phyloP scores from a whole-genome alignment of 2,329 filamentous ascomycete species.

The Triangularia verruculosa region DNA sequence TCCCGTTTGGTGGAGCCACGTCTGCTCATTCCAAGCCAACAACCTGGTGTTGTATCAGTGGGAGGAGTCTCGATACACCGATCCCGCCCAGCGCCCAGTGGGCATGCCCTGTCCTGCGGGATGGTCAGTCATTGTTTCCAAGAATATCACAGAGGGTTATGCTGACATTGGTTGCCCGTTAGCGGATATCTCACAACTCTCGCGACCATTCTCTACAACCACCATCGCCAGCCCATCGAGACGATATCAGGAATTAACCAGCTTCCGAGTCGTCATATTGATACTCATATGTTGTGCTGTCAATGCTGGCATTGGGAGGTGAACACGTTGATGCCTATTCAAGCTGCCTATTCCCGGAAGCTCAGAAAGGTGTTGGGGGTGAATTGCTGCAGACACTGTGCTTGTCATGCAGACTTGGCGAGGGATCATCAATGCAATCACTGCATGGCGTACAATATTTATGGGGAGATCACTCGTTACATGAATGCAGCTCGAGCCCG shows the following conservation, averaged over 20 bases:
- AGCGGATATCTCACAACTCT: background rate
- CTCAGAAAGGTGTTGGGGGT: background rate
- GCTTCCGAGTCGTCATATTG: background rate
- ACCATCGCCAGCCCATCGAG: background rate
- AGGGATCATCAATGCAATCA: background rate
- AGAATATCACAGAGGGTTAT: background rate
- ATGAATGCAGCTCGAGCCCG: background rate
- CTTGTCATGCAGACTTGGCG: background rate
- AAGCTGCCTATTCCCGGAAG: background rate
- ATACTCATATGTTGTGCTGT: background rate
- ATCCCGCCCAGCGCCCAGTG: background rate
- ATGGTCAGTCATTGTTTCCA: background rate
- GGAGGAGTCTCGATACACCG: background rate
- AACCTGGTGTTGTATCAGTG: background rate
- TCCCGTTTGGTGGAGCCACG: background rate
- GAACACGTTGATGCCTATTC: background rate
- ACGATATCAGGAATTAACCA: background rate
- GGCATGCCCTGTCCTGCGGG: background rate
- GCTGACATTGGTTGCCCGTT: background rate
- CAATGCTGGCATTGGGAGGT: background rate
- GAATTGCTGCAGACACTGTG: background rate
- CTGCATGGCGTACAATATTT: background rate
- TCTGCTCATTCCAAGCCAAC: background rate
- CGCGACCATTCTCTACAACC: background rate
- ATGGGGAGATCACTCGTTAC: background rate